Base-by-base conservation (phyloP, 345 rosid genomes). In the Aurinia saxatilis region DNA sequence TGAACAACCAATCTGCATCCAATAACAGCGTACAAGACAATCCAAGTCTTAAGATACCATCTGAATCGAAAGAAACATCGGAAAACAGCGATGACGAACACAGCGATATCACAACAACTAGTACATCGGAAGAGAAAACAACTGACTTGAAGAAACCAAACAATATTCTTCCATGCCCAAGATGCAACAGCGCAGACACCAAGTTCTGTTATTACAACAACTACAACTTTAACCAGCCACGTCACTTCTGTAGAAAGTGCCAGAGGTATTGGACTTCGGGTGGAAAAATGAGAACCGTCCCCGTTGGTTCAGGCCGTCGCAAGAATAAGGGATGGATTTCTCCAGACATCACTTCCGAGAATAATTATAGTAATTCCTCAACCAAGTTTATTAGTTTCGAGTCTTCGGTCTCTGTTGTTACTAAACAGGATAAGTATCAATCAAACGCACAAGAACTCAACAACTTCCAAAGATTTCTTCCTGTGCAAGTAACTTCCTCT, bases 251-350 rank as follows among this genome's bases (percentile, higher is more conserved):
- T 74, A 84, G 82, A 59, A 83, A 81, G 36, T 87, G 97, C 50
- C 95, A 90, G 58, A 77, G 97, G 62, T 90, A 90, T 69, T 84
- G 97, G 97, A 90, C 95, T 14, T 87, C 90, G 0, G 97, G 97
- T 46, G 97, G 97, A 42, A 73, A 88, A 25, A 83, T 84, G 92
- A 82, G 95, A 65, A 90, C 80, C 51, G 84, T 87, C 2, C 90
- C 97, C 0, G 80, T 90, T 10, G 95, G 97, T 9, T 83, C 95
- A 30, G 95, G 97, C 10, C 82, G 97, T 0, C 86, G 95, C 49
- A 90, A 83, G 78, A 90, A 80, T 74, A 87, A 87, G 60, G 78
- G 76, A 79, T 55, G 83, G 72, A 66, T 79, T 67, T 31, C 74
- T 36, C 25, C 47, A 50, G 69, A 78, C 56, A 54, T 61, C 35